Evolutionary conservation across 768 basidiomycete genomes (phyloP), one percentile per base, ranked within the genome.

Genomic region (Serendipita sp.): DNA sequence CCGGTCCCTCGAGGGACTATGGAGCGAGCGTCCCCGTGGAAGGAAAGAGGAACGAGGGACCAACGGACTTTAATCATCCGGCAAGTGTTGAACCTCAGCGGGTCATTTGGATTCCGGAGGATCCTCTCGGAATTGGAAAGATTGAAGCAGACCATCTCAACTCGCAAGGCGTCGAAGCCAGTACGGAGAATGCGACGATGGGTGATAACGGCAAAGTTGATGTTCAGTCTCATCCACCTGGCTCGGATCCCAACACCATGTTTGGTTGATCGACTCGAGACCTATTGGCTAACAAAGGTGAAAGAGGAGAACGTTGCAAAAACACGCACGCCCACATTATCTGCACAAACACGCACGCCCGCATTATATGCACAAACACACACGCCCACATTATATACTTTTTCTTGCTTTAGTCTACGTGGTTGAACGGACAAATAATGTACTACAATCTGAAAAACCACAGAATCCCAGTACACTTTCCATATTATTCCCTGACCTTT

Each of bases 51-150:
- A 70, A 58, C 67, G 65, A 73, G 60, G 72, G 71, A 41, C 68
- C 69, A 34, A 66, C 72, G 58, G 75, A 76, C 30, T 97, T 95
- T 75, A 84, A 88, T 53, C 95, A 95, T 70, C 95, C 95, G 15
- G 92, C 92, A 4, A 79, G 82, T 64, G 82, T 77, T 67, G 74
- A 83, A 62, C 83, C 88, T 54, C 89, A 92, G 74, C 79, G 85
- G 67, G 78, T 83, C 3, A 76, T 97, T 37, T 98, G 95, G 95
- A 73, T 97, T 64, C 90, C 95, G 24, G 74, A 76, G 45, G 95
- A 98, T 72, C 69, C 74, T 28, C 75, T 83, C n/a, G 84, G 85
- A 7, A 70, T 92, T 64, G 82, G 79, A 0, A 70, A 71, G 37
- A 82, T 78, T 65, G 89, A 90, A 76, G 83, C 80, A 68, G 71